Evolutionary conservation across 192 early-diverging fungal genomes (phyloP), one percentile per base, ranked within the genome.

Genomic region (Kickxella alabastrina): DNA sequence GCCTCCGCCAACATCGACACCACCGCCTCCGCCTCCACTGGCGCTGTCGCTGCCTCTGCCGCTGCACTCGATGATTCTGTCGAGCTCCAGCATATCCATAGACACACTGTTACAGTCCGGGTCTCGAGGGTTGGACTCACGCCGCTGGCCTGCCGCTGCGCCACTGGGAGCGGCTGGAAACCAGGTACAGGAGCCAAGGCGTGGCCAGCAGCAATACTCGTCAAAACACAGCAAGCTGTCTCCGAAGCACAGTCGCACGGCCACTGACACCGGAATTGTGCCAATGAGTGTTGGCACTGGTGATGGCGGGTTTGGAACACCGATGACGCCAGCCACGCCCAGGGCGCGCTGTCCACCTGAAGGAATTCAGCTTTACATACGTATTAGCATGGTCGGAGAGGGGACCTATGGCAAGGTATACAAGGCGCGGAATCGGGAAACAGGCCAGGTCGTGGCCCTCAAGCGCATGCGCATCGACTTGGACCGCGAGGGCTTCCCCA

Each of bases 371-470:
- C 52, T 84, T 14, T 91, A 85, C 65, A 82, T 83, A 50, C 81
- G 75, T 14, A 80, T 89, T 36, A 82, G 79, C 36, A 88, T 89
- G 79, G 87, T 91, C 17, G 89, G 89, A 34, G 84, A 91, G 63
- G 89, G 89, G 28, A 91, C 89, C 10, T 91, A 91, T 43, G 88
- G 90, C 39, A 91, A 90, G 51, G 90, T 92, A 17, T 91, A 88
- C 60, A 91, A 90, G 66, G 90, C 87, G 9, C 72, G 69, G 27
- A 83, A 90, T 58, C 71, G 77, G 43, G 73, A 78, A 27, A 87
- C 84, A 4, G 87, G 87, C 10, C 67, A 78, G 46, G 58, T 86
- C 18, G 88, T 92, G 12, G 90, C 90, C 12, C 80, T 92, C 12
- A 92, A 92, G 53, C 78, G 85, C 38, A 87, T 92, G 70, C 82